phyloP scores from a whole-genome alignment of 2,329 filamentous ascomycete species.

The Monilinia vaccinii-corymbosi region DNA sequence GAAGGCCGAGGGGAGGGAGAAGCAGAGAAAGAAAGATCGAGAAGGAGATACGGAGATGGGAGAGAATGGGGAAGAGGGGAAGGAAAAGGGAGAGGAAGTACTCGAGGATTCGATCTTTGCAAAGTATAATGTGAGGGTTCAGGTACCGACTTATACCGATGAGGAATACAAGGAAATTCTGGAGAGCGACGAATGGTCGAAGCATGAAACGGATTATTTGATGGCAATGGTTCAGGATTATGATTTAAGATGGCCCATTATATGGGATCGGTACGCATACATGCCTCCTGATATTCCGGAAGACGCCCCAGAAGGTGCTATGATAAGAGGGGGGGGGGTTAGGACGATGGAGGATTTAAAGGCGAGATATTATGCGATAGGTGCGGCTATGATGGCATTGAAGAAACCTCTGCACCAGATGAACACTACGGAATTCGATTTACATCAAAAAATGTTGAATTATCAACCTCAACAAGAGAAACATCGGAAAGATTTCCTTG shows the following conservation, averaged over 20 bases:
- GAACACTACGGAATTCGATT: conserved; percentile 72
- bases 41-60: conserved; percentile 32
- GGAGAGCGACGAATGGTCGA: conserved; percentile 71
- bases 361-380: conserved; percentile 79
- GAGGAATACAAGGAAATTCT: conserved; percentile 76
- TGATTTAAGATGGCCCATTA: conserved; percentile 82
- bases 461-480: conserved; percentile 77
- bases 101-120: conserved; percentile 60
- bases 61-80: conserved; percentile 29
- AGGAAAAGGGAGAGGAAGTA: background rate
- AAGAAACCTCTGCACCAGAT: conserved; percentile 77
- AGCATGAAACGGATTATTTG: conserved; percentile 89
- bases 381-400: conserved; percentile 70
- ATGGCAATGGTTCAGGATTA: conserved; percentile 66
- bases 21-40: conserved; percentile 37
- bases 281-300: conserved; percentile 31
- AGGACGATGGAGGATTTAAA: conserved; percentile 88
- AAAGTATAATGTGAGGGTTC: conserved; percentile 78
- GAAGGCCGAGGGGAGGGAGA: conserved; percentile 42
- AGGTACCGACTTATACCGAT: conserved; percentile 73
- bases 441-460: conserved; percentile 77
- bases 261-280: conserved; percentile 89
- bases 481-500: conserved; percentile 75
- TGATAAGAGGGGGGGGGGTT: conserved; percentile 36
- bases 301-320: background rate